These are phyloP conservation scores for Dactylorhiza incarnata DNA, from an alignment of 106 monocot species.

Conservation along the genomic window DNA sequence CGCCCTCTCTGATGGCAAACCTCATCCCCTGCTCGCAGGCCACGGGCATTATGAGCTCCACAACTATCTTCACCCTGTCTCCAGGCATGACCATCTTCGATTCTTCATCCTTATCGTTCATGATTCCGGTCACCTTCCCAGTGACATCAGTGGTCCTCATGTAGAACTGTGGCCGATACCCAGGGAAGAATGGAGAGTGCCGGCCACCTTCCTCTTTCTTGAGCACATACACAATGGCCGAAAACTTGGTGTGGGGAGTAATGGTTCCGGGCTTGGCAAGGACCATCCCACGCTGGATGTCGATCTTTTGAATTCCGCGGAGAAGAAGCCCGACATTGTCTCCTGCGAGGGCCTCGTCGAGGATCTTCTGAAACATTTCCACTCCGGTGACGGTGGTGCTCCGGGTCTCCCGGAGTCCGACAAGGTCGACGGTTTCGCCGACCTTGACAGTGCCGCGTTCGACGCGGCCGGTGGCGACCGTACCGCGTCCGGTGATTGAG, in stretches of 20 bases:
- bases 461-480: conserved; percentile 80
- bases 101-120: conserved; percentile 74
- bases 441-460: conserved; percentile 78
- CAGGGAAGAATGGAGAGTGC: conserved; percentile 67
- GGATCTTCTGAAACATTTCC: conserved; percentile 89
- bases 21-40: conserved; percentile 74
- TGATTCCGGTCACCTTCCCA: conserved; percentile 47
- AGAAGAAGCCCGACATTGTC: conserved; percentile 73
- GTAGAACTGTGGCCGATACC: conserved; percentile 73
- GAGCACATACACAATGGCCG: conserved; percentile 58
- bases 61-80: conserved; percentile 64
- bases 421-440: conserved; percentile 54
- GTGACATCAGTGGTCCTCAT: conserved; percentile 82
- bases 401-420: conserved; percentile 59
- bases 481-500: conserved; percentile 92
- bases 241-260: conserved; percentile 72
- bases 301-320: conserved; percentile 58
- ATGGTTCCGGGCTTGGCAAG: conserved; percentile 60
- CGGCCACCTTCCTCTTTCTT: conserved; percentile 84
- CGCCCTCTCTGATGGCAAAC: conserved; percentile 70
- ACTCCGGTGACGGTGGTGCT: conserved; percentile 72
- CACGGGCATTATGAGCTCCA: conserved; percentile 60
- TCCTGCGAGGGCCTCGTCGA: conserved; percentile 67
- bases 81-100: conserved; percentile 84
- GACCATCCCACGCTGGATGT: conserved; percentile 77